phyloP scores from a whole-genome alignment of 176 grass and related monocot genomes.

The Cenchrus fungigraminus region DNA sequence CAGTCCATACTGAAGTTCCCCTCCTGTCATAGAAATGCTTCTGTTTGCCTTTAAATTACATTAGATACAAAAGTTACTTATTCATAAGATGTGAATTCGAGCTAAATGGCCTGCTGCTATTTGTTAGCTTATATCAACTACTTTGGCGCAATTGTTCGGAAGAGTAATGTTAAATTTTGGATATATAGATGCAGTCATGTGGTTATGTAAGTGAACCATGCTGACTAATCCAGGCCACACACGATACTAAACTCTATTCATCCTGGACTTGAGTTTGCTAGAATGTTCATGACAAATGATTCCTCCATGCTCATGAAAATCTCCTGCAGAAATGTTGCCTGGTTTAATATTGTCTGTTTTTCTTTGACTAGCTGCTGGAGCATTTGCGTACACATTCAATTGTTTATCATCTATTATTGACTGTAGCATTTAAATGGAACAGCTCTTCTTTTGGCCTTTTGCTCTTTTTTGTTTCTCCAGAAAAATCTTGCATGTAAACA shows the following conservation, averaged over 20 bases:
- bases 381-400: background rate
- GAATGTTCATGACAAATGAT: conserved; percentile 15
- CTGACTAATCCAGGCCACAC: background rate
- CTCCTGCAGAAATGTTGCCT: background rate
- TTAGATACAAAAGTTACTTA: background rate
- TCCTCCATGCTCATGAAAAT: background rate
- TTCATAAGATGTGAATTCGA: background rate
- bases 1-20: conserved; percentile 1
- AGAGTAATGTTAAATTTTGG: background rate
- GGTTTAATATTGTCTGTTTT: conserved; percentile 1
- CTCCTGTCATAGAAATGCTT: background rate
- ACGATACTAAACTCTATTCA: background rate
- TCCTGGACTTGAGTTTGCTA: background rate
- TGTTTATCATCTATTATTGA: background rate
- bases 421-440: conserved; percentile 20
- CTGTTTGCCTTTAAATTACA: background rate
- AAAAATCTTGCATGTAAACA: conserved; percentile 14
- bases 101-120: background rate
- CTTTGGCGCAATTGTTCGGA: conserved; percentile 15
- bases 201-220: conserved; percentile 18
- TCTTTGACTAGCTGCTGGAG: background rate
- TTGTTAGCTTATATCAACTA: background rate
- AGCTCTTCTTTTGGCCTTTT: conserved; percentile 4
- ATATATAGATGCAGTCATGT: background rate
- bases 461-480: background rate